Percentiles rank a stretch among this genome's conserved stretches.
These are phyloP conservation scores for Monosporascus cannonballus DNA, from an alignment of 2,329 filamentous ascomycete species.

Conservation along the genomic window DNA sequence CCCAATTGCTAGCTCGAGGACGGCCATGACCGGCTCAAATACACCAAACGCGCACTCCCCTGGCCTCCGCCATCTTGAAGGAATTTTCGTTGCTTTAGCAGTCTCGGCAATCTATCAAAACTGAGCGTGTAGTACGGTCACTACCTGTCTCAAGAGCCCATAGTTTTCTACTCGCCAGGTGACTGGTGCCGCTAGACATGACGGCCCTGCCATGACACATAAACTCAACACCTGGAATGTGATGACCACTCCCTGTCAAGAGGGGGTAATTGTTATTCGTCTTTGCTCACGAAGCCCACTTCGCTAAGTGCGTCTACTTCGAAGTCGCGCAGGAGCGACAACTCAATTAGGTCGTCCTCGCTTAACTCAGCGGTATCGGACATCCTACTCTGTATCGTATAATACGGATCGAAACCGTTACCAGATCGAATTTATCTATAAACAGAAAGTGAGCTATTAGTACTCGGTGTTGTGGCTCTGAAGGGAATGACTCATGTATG, in stretches of 20 bases:
- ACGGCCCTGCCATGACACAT: slow-evolving; percentile 13
- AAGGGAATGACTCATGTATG: too few relatives aligned
- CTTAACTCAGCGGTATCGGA: slow-evolving; percentile 3
- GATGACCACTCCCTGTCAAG: slow-evolving; percentile 13
- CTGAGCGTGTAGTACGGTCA: slow-evolving; percentile 14
- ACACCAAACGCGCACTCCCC: slow-evolving; percentile 14
- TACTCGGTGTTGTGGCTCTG: too few relatives aligned
- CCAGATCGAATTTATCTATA: too few relatives aligned
- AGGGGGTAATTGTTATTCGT: slow-evolving; percentile 10
- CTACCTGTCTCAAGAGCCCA: slow-evolving; percentile 9
- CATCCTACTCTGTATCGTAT: slow-evolving; percentile 1
- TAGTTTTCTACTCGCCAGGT: slow-evolving; percentile 13
- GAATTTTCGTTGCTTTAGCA: slow-evolving; percentile 14
- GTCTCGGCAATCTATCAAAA: slow-evolving; percentile 11
- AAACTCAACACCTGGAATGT: slow-evolving; percentile 17
- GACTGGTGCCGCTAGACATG: slow-evolving; percentile 17
- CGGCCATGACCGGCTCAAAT: slow-evolving; percentile 16
- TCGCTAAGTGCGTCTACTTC: slow-evolving; percentile 21
- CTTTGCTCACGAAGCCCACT: slow-evolving; percentile 13
- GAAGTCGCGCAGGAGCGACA: slow-evolving; percentile 21
- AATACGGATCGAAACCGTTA: too few relatives aligned
- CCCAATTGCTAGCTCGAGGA: slow-evolving; percentile 12
- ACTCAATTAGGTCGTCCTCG: slow-evolving; percentile 21
- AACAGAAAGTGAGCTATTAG: too few relatives aligned
- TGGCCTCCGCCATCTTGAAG: slow-evolving; percentile 13